phyloP scores from a whole-genome alignment of 225 moss, liverwort and hornwort genomes.

The Polytrichum commune region DNA sequence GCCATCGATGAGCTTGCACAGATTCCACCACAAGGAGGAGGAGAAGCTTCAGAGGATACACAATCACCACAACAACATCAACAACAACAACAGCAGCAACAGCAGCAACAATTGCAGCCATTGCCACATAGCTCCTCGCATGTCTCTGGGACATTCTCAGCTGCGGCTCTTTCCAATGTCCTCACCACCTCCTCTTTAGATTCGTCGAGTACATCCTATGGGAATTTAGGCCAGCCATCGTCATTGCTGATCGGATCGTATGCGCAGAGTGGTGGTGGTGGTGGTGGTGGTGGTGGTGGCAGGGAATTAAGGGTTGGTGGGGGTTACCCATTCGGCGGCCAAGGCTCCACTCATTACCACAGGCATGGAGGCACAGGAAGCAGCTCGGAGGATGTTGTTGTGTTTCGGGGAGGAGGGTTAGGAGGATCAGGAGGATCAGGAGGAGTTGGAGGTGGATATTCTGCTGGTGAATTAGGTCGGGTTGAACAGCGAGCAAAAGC shows the following conservation, averaged over 20 bases:
- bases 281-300: background rate
- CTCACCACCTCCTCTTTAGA: conserved; percentile 30
- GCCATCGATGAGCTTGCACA: conserved; percentile 95
- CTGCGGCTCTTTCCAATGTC: conserved; percentile 19
- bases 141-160: conserved; percentile 29
- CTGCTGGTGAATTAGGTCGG: conserved; percentile 36
- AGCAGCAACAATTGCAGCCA: conserved; percentile 1
- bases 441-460: no score
- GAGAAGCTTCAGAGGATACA: conserved; percentile 23
- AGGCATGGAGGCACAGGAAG: conserved; percentile 30
- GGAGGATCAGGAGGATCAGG: conserved; percentile 25
- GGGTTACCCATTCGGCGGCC: conserved; percentile 28
- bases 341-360: conserved; percentile 33
- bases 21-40: conserved; percentile 54
- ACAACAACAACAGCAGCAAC: background rate
- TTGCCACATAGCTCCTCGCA: conserved; percentile 13
- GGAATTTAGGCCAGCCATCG: conserved; percentile 35
- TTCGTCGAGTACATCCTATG: conserved; percentile 27
- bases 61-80: background rate
- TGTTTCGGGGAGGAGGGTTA: conserved; percentile 20
- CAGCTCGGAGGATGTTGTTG: conserved; percentile 11
- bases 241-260: conserved; percentile 24
- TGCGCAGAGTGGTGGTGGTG: conserved; percentile 8
- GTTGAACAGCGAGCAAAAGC: conserved; percentile 77
- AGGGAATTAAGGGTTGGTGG: conserved; percentile 26